Evolutionary conservation across 805 yeast species (phyloP).

Genomic region (Saccharomycopsis schoenii): DNA sequence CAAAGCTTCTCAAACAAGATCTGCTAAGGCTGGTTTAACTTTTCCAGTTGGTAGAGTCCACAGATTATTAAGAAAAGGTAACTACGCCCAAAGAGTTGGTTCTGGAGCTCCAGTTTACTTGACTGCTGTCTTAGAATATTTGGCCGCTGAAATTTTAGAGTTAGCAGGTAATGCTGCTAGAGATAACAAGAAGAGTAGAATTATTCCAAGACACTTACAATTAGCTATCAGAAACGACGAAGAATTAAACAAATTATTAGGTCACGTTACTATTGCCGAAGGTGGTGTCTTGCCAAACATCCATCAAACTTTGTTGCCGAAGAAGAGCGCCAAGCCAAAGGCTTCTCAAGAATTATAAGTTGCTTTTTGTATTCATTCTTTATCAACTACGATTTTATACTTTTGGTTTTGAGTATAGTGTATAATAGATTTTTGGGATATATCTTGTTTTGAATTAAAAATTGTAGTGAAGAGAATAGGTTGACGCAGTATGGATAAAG

Average conservation of each 20-base stretch:
- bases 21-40: conserved; percentile 96
- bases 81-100: conserved; percentile 98
- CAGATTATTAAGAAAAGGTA: conserved; percentile 92
- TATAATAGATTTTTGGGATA: conserved; percentile 7
- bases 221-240: conserved; percentile 98
- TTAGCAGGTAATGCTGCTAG: conserved; percentile 98
- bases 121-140: conserved; percentile 93
- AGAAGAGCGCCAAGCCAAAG: conserved; percentile 53
- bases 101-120: conserved; percentile 98
- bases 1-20: conserved; percentile 95
- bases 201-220: conserved; percentile 97
- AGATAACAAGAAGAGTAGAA: conserved; percentile 98
- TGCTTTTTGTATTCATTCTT: background rate
- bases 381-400: background rate
- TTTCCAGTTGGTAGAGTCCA: conserved; percentile 99
- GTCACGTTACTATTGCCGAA: conserved; percentile 93
- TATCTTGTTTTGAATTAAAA: background rate
- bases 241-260: conserved; percentile 89
- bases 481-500: too few relatives aligned
- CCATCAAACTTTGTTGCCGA: conserved; percentile 84
- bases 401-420: conserved; percentile 3
- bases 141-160: conserved; percentile 96
- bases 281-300: conserved; percentile 99
- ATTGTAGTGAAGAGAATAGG: background rate
- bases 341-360: conserved; percentile 57